phyloP scores from a whole-genome alignment of 2,329 filamentous ascomycete genomes.

The Bipolaris zeicola region DNA sequence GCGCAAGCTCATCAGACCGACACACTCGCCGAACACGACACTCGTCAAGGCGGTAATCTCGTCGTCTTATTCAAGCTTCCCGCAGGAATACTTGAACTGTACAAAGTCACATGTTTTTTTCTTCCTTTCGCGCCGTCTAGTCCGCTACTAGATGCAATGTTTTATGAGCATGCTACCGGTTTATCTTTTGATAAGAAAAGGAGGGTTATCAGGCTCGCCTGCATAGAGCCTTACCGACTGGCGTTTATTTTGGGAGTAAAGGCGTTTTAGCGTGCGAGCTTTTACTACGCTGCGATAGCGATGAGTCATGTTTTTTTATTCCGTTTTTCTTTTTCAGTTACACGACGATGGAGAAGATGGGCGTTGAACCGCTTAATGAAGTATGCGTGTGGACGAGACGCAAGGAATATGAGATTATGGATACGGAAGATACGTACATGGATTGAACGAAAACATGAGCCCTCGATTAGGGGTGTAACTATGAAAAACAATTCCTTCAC shows the following conservation, averaged over 20 bases:
- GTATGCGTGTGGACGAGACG: neutral
- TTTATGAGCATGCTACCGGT: neutral
- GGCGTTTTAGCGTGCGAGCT: neutral
- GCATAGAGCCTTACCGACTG: neutral
- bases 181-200: neutral
- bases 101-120: neutral
- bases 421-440: neutral
- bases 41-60: slow-evolving; percentile 35
- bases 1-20: slow-evolving; percentile 52
- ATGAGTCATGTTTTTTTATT: neutral
- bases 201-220: neutral
- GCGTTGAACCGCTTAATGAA: slow-evolving; percentile 1
- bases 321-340: neutral
- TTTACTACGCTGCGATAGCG: neutral
- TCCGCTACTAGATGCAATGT: neutral
- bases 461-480: neutral
- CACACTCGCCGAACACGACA: slow-evolving; percentile 49
- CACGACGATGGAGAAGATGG: neutral
- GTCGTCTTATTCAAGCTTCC: neutral
- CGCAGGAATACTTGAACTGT: neutral
- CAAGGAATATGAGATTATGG: neutral
- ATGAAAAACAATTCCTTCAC: neutral
- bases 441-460: neutral
- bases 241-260: neutral
- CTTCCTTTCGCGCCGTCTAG: neutral